These are phyloP conservation scores for Oryza coarctata DNA, from an alignment of 176 grass and related monocot genomes.

Conservation along the genomic window DNA sequence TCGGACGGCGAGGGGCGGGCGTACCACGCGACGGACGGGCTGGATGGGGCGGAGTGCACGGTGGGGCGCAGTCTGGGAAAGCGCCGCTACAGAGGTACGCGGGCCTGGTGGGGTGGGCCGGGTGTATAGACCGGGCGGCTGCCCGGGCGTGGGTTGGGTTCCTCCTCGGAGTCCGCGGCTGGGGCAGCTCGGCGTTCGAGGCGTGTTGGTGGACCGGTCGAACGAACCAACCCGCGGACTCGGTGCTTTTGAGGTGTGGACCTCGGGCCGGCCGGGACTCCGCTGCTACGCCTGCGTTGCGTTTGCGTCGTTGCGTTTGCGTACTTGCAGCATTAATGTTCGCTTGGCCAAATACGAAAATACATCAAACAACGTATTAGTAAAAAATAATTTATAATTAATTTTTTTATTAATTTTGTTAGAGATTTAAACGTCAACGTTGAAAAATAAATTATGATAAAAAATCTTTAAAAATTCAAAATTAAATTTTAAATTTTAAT, in stretches of 20 bases:
- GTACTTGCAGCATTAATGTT: too few species aligned
- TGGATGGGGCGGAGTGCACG: neutral
- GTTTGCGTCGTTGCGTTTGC: too few species aligned
- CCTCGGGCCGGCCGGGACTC: neutral
- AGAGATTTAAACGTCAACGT: too few species aligned
- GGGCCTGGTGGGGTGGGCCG: constrained; percentile 26
- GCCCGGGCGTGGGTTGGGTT: constrained; percentile 4
- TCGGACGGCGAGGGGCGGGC: constrained; percentile 28
- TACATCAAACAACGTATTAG: too few species aligned
- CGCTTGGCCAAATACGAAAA: too few species aligned
- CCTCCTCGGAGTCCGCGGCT: constrained; percentile 21
- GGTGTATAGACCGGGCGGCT: constrained; percentile 22
- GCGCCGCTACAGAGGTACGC: neutral
- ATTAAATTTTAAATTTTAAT: too few species aligned
- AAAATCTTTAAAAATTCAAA: too few species aligned
- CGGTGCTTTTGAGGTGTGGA: constrained; percentile 43
- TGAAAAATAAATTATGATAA: too few species aligned
- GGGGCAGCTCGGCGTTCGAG: constrained; percentile 30
- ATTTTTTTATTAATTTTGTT: too few species aligned
- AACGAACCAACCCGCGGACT: neutral
- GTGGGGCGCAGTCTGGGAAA: neutral
- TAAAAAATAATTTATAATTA: too few species aligned
- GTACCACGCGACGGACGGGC: neutral
- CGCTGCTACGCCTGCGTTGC: neutral
- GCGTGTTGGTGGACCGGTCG: constrained; percentile 1